A percentile compares a stretch with the other conserved stretches of the same genome.
Conservation (phyloP, 2,329 filamentous ascomycete genomes). For the Colletotrichum truncatum region DNA sequence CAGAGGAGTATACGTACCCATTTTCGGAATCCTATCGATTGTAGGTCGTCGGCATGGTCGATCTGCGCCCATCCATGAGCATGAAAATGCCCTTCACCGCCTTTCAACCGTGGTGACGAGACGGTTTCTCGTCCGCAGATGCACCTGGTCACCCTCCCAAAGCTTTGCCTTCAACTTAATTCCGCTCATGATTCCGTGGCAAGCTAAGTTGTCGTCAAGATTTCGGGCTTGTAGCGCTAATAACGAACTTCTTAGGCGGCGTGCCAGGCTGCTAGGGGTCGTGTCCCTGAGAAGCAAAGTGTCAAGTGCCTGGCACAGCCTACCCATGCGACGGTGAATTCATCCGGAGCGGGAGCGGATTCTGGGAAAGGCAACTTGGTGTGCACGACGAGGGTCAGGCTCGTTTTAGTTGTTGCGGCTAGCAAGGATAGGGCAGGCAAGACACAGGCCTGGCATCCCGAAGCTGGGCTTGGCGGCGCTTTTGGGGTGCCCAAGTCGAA, state of each 20-base stretch:
- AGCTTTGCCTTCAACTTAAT: not conserved
- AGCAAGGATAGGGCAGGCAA: slow-evolving; percentile 26
- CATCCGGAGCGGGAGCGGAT: slow-evolving; percentile 27
- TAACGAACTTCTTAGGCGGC: not conserved
- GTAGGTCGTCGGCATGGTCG: not conserved
- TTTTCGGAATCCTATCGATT: not conserved
- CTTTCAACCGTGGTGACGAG: slow-evolving; percentile 9
- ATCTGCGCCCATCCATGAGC: not conserved
- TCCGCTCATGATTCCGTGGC: not conserved
- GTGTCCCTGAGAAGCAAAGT: slow-evolving; percentile 28
- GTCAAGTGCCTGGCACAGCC: slow-evolving; percentile 24
- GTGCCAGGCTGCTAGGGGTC: slow-evolving; percentile 7
- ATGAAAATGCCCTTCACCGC: slow-evolving; percentile 20
- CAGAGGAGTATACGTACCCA: slow-evolving; percentile 14
- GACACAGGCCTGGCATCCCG: slow-evolving; percentile 12
- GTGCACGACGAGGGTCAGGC: slow-evolving; percentile 22
- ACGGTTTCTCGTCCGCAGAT: not conserved
- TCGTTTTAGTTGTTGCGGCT: slow-evolving; percentile 26
- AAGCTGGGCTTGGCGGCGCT: slow-evolving; percentile 19
- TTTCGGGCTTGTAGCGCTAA: not conserved
- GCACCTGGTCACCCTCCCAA: too few relatives aligned
- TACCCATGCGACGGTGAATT: slow-evolving; percentile 30
- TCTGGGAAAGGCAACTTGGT: slow-evolving; percentile 16
- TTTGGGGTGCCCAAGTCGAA: slow-evolving; percentile 18
- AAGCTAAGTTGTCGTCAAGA: not conserved